A percentile compares a stretch with the other conserved stretches of the same genome.
Conservation (phyloP, 2,329 filamentous ascomycete species). For the Hypomyces rosellus region DNA sequence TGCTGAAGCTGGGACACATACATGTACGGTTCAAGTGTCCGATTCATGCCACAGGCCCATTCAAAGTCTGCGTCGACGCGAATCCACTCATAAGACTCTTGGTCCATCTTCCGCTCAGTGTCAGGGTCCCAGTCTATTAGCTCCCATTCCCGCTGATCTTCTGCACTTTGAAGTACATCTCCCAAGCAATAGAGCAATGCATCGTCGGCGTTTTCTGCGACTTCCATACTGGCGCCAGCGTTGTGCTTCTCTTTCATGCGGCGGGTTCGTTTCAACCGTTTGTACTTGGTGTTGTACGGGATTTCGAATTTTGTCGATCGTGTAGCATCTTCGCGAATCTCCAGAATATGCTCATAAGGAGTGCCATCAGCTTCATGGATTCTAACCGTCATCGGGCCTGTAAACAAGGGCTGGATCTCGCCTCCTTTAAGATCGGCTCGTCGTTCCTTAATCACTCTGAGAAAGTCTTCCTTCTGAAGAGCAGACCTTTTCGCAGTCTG, state of each 20-base stretch:
- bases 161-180: slow-evolving; percentile 76
- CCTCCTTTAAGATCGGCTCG: slow-evolving; percentile 62
- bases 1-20: slow-evolving; percentile 96
- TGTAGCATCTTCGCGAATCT: slow-evolving; percentile 80
- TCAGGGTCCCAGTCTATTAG: slow-evolving; percentile 85
- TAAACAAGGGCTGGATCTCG: slow-evolving; percentile 72
- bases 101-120: slow-evolving; percentile 84
- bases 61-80: slow-evolving; percentile 97
- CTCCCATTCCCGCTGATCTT: slow-evolving; percentile 78
- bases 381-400: slow-evolving; percentile 92
- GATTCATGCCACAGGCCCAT: slow-evolving; percentile 83
- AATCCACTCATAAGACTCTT: slow-evolving; percentile 98
- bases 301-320: slow-evolving; percentile 79
- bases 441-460: slow-evolving; percentile 78
- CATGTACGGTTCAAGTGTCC: slow-evolving; percentile 90
- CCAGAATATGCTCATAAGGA: slow-evolving; percentile 95
- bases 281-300: slow-evolving; percentile 98
- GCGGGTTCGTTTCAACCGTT: slow-evolving; percentile 83
- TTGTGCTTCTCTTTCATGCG: slow-evolving; percentile 69
- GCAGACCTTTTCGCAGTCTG: slow-evolving; percentile 35
- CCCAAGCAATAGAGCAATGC: slow-evolving; percentile 86
- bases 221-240: slow-evolving; percentile 53
- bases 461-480: slow-evolving; percentile 68
- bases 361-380: slow-evolving; percentile 98
- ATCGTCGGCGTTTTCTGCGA: slow-evolving; percentile 61